A percentile compares a stretch with the other conserved stretches of the same genome.
phyloP scores from a whole-genome alignment of 1,284 basidiomycete species.

The Cutaneotrichosporon cutaneum region DNA sequence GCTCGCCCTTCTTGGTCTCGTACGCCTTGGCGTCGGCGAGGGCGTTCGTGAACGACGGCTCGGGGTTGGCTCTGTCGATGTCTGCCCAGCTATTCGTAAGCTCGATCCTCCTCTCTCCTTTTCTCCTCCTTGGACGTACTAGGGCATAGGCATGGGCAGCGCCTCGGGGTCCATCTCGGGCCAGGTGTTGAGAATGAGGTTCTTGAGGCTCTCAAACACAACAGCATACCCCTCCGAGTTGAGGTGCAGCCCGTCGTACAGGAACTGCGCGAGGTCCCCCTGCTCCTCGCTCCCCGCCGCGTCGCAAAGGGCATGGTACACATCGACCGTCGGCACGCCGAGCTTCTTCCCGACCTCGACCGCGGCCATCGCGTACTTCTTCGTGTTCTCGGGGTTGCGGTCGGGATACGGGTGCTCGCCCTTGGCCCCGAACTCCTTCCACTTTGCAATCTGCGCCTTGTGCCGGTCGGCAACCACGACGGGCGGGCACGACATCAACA shows the following conservation, averaged over 20 bases:
- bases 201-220: constrained; percentile 63
- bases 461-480: constrained; percentile 61
- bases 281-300: constrained; percentile 61
- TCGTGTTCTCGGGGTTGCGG: constrained; percentile 64
- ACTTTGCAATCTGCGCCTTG: constrained; percentile 47
- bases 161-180: constrained; percentile 63
- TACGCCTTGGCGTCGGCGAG: background rate
- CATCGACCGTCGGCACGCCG: constrained; percentile 64
- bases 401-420: constrained; percentile 52
- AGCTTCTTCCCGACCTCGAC: constrained; percentile 61
- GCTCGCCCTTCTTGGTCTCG: background rate
- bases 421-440: constrained; percentile 37
- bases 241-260: constrained; percentile 73
- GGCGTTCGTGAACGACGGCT: background rate
- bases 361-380: constrained; percentile 60
- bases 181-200: constrained; percentile 60
- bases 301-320: constrained; percentile 67
- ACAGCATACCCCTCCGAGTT: constrained; percentile 70
- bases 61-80: constrained; percentile 4
- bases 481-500: constrained; percentile 82
- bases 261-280: constrained; percentile 53
- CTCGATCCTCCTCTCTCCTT: background rate
- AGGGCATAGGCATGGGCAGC: constrained; percentile 39
- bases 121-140: constrained; percentile 30
- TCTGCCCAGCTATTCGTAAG: constrained; percentile 10